Evolutionary conservation across 306 rosid species (phyloP).

Genomic region (Psophocarpus tetragonolobus): DNA sequence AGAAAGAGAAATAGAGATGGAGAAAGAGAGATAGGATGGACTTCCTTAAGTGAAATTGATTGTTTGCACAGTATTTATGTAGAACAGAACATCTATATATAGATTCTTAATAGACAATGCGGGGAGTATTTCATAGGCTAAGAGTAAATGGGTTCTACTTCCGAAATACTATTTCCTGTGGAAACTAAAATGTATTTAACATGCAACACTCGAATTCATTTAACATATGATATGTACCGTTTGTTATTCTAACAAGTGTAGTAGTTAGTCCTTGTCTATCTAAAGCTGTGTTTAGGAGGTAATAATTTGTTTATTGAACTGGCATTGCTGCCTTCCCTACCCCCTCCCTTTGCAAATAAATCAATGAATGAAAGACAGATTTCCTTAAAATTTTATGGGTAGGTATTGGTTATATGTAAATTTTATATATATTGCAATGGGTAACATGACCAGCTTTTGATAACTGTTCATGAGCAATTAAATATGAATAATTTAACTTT

Average conservation of each 20-base stretch:
- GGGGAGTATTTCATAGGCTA: background rate
- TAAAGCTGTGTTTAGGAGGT: slow-evolving; percentile 18
- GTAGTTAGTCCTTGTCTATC: slow-evolving; percentile 16
- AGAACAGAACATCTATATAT: background rate
- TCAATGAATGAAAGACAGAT: slow-evolving; percentile 10
- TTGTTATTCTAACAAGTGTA: background rate
- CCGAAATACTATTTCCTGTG: background rate
- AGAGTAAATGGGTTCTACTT: background rate
- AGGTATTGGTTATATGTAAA: background rate
- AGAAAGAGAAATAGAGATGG: background rate
- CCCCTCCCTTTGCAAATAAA: background rate
- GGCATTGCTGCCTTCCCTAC: background rate
- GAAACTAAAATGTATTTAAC: background rate
- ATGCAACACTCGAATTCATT: background rate
- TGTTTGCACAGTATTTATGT: background rate
- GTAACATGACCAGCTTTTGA: slow-evolving; percentile 10
- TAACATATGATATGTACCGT: background rate
- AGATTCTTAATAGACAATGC: background rate
- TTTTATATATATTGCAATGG: slow-evolving; percentile 16
- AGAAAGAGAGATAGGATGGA: background rate
- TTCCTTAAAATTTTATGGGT: background rate
- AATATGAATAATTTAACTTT: slow-evolving; percentile 37
- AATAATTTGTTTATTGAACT: slow-evolving; percentile 20
- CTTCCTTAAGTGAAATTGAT: background rate
- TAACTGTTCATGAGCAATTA: slow-evolving; percentile 29